Evolutionary conservation across 2,329 filamentous ascomycete genomes (phyloP).

Genomic region (Graphium sp.): DNA sequence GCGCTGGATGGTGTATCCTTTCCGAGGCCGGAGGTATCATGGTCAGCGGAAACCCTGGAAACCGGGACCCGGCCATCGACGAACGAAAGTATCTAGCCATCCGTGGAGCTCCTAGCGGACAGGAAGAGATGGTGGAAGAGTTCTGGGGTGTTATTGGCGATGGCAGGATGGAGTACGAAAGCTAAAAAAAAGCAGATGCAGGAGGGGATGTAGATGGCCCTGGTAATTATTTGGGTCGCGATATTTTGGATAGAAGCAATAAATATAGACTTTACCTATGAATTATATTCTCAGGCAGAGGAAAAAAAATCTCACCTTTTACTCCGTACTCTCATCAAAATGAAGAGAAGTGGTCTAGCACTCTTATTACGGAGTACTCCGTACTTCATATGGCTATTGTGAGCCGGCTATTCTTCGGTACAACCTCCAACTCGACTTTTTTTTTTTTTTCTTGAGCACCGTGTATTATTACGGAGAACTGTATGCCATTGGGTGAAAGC

Average conservation of each 20-base stretch:
- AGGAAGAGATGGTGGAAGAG: conserved; percentile 45
- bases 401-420: too few species aligned
- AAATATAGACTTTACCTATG: too few species aligned
- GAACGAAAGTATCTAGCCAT: conserved; percentile 45
- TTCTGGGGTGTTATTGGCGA: conserved; percentile 46
- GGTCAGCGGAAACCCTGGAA: conserved; percentile 56
- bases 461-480: not conserved
- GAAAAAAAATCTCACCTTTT: too few species aligned
- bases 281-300: too few species aligned
- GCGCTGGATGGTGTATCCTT: conserved; percentile 64
- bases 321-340: too few species aligned
- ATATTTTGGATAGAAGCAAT: too few species aligned
- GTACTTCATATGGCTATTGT: too few species aligned
- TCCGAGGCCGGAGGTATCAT: conserved; percentile 58
- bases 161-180: conserved; percentile 29
- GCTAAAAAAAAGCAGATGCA: conserved; percentile 2
- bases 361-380: too few species aligned
- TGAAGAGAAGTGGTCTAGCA: too few species aligned
- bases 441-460: not conserved
- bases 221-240: too few species aligned
- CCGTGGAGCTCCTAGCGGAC: conserved; percentile 38
- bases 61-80: conserved; percentile 48
- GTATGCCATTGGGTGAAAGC: too few species aligned
- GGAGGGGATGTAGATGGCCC: conserved; percentile 1
- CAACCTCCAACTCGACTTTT: not conserved